Evolutionary conservation across 441 rosid genomes (phyloP), one percentile per base, ranked within the genome.

Genomic region (Capsella rubella): DNA sequence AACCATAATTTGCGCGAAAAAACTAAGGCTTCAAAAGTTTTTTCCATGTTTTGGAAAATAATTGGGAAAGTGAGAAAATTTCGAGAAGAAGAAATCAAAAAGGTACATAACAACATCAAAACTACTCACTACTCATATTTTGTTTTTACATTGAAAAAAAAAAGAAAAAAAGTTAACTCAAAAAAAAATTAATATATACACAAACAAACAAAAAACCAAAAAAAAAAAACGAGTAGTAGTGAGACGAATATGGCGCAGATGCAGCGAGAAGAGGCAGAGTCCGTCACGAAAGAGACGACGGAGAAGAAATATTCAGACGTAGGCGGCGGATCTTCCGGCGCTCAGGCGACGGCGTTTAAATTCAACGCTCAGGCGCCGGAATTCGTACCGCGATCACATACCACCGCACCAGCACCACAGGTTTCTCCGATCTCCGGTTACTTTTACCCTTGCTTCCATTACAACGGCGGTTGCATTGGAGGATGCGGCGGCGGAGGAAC

Each of bases 291-390:
- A 21, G 69, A 62, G 64, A 66, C 64, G 28, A 55, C 78, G 74
- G 73, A 78, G 74, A 73, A 58, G 52, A 66, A 58, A 66, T 5
- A 39, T 4, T 54, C 25, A 8, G 73, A 74, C 34, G 84, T 79
- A 16, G 40, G 66, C 9, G 64, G 64, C 4, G 78, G 75, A 45
- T 72, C 69, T 77, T 72, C 77, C 25, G 59, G 47, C 29, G 5
- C 47, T 58, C 76, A 71, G 45, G 58, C 64, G 7, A 52, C 81
- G 16, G 0, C 81, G 27, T 95, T 95, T 87, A 92, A 87, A 80
- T 92, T 95, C 83, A 95, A 95, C 64, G 98, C 86, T 2, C 90
- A 87, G 16, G 98, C 98, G 4, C 96, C 98, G 1, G 99, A 95
- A 37, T 95, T 95, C 42, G 85, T 90, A 6, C 96, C 97, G 0